These are phyloP conservation scores for Discostella pseudostelligera DNA, from an alignment of 108 stramenopile species.

Conservation along the genomic window DNA sequence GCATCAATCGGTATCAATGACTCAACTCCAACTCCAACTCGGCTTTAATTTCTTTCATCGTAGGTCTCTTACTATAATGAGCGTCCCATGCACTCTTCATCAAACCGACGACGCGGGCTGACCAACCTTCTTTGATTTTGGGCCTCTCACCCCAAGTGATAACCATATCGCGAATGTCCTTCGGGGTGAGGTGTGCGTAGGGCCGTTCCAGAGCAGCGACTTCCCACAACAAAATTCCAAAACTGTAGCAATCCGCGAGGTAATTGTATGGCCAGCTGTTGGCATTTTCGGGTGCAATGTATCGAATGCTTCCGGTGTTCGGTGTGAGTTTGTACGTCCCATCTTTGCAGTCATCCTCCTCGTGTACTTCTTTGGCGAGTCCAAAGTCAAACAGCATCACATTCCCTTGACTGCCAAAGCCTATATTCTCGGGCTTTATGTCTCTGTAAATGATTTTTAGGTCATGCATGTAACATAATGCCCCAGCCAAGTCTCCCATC, in stretches of 20 bases:
- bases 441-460: conserved; percentile 31
- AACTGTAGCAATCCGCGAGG: conserved; percentile 66
- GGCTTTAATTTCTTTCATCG: conserved; percentile 27
- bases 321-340: conserved; percentile 76
- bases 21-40: conserved; percentile 24
- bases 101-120: conserved; percentile 28
- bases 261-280: conserved; percentile 72
- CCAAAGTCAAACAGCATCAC: conserved; percentile 41
- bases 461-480: conserved; percentile 34
- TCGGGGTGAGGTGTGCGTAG: conserved; percentile 37
- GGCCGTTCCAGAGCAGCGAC: conserved; percentile 58
- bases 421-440: conserved; percentile 38
- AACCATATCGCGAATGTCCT: conserved; percentile 37
- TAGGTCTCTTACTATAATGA: conserved; percentile 35
- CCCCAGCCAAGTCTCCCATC: conserved; percentile 35
- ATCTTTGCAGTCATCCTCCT: conserved; percentile 19
- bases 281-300: conserved; percentile 32
- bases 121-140: conserved; percentile 37
- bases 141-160: conserved; percentile 42
- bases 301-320: conserved; percentile 79
- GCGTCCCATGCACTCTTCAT: conserved; percentile 38
- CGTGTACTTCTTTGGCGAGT: conserved; percentile 28
- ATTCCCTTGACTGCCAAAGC: conserved; percentile 25
- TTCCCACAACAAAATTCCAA: conserved; percentile 75
- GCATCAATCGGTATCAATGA: too few relatives aligned